Conservation (phyloP, 2,329 filamentous ascomycete species). For the Periconia sp. region DNA sequence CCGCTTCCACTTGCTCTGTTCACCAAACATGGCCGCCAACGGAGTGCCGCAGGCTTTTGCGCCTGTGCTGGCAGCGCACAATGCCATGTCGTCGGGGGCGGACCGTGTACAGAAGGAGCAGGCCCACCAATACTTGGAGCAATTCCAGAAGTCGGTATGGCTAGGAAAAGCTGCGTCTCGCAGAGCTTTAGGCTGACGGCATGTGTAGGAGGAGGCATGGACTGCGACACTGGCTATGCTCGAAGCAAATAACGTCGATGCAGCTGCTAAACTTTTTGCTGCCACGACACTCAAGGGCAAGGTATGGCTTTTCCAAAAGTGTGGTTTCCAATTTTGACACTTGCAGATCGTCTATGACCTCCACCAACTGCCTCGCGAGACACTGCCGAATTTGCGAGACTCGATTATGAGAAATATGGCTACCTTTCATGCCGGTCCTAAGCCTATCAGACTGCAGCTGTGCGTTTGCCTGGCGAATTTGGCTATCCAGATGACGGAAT, state of each 20-base stretch:
- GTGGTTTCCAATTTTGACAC: constrained; percentile 22
- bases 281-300: constrained; percentile 98
- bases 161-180: constrained; percentile 2
- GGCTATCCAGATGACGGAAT: constrained; percentile 93
- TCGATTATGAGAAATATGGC: constrained; percentile 84
- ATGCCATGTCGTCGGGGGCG: constrained; percentile 86
- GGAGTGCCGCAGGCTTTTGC: constrained; percentile 74
- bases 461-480: constrained; percentile 94
- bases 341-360: constrained; percentile 93
- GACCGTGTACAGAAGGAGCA: constrained; percentile 84
- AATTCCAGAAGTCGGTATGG: constrained; percentile 97
- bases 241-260: constrained; percentile 74
- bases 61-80: constrained; percentile 85
- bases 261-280: constrained; percentile 91
- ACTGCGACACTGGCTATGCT: constrained; percentile 84
- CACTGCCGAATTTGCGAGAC: constrained; percentile 78
- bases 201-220: constrained; percentile 82
- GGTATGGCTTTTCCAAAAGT: constrained; percentile 59
- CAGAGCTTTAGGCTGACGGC: constrained; percentile 32
- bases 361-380: constrained; percentile 78
- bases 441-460: constrained; percentile 80
- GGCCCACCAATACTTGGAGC: constrained; percentile 88
- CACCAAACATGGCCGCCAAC: constrained; percentile 69
- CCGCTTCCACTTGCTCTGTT: constrained; percentile 25
- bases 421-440: constrained; percentile 80